phyloP scores from a whole-genome alignment of 2,329 filamentous ascomycete species.

The Alternaria panax region DNA sequence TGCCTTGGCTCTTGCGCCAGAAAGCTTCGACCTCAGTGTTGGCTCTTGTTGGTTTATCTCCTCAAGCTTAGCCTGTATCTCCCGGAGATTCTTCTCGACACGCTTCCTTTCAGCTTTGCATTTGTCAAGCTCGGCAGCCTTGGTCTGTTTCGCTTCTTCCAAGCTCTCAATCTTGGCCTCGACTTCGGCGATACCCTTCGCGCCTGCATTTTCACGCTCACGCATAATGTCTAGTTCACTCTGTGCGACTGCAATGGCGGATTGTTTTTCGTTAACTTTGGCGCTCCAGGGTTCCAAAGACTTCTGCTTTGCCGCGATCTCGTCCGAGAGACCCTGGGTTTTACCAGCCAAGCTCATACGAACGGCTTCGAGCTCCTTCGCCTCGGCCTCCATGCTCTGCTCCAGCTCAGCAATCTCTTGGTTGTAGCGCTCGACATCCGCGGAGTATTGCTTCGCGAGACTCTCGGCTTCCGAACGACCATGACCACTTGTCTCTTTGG shows the following conservation, averaged over 20 bases:
- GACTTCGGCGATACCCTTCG: conserved; percentile 82
- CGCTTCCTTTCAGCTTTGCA: conserved; percentile 75
- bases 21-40: conserved; percentile 81
- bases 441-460: conserved; percentile 76
- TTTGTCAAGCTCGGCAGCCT: conserved; percentile 76
- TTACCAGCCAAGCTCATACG: conserved; percentile 91
- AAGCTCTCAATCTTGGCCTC: conserved; percentile 79
- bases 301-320: conserved; percentile 92
- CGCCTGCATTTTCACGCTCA: conserved; percentile 87
- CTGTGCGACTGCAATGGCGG: conserved; percentile 89
- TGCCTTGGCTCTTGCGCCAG: conserved; percentile 89
- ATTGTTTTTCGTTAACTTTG: conserved; percentile 96
- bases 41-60: conserved; percentile 80
- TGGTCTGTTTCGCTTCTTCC: conserved; percentile 73
- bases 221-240: conserved; percentile 91
- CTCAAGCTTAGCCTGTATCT: conserved; percentile 74
- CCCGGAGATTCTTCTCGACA: conserved; percentile 76
- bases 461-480: conserved; percentile 77
- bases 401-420: conserved; percentile 81
- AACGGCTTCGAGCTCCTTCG: conserved; percentile 81
- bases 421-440: conserved; percentile 78
- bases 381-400: conserved; percentile 76
- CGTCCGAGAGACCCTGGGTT: conserved; percentile 90
- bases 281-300: conserved; percentile 95
- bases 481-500: conserved; percentile 77